Conservation (phyloP, 768 basidiomycete genomes). For the Rhodotorula babjevae region DNA sequence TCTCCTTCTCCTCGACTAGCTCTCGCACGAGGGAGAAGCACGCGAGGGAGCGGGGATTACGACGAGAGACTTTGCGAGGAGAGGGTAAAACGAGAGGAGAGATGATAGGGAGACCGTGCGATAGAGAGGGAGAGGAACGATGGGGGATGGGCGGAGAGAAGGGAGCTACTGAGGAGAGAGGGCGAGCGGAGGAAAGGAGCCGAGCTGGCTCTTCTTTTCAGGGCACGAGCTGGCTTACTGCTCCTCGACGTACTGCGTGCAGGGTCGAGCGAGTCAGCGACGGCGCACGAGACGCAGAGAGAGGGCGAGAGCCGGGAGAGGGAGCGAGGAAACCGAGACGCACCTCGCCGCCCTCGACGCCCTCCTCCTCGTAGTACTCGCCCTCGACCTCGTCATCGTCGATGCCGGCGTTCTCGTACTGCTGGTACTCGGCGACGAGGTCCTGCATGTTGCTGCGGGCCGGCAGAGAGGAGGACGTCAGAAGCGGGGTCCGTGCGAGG, state of each 20-base stretch:
- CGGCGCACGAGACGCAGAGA: too few relatives aligned
- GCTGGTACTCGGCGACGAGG: slow-evolving; percentile 40
- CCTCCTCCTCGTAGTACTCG: slow-evolving; percentile 31
- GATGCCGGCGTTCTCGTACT: slow-evolving; percentile 47
- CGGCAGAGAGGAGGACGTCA: too few relatives aligned
- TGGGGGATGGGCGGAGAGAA: neutral
- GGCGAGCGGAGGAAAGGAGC: neutral
- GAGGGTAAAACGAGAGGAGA: neutral
- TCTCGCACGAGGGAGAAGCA: too few relatives aligned
- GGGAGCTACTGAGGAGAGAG: slow-evolving; percentile 47
- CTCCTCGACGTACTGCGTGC: neutral
- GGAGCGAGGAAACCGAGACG: neutral
- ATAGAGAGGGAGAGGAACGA: neutral
- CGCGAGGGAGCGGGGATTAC: neutral
- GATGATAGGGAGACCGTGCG: neutral
- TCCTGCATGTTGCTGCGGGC: slow-evolving; percentile 61
- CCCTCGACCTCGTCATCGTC: slow-evolving; percentile 33
- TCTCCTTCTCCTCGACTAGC: too few relatives aligned
- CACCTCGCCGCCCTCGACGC: slow-evolving; percentile 27
- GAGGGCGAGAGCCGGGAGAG: neutral
- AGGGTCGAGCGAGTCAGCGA: neutral
- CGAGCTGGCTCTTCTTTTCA: neutral
- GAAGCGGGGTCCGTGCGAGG: too few relatives aligned
- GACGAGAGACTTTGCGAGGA: neutral
- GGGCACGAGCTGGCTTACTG: neutral